These are phyloP conservation scores for Gleditsia sinensis DNA, from an alignment of 306 rosid genomes.

Conservation along the genomic window DNA sequence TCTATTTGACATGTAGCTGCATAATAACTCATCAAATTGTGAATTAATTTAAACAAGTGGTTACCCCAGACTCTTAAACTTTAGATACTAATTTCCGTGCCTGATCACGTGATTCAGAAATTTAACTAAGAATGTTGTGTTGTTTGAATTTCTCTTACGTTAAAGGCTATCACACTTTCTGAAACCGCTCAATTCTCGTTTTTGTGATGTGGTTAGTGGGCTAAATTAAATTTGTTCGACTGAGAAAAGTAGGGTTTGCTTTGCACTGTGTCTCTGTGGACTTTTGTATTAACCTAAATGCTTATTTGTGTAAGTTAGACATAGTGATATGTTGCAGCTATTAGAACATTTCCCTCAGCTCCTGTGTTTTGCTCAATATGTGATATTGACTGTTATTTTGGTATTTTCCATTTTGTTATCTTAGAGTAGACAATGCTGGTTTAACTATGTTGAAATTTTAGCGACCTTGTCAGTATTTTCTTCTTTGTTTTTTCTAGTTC, in stretches of 20 bases:
- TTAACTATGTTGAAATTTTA: not conserved
- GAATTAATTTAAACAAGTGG: not conserved
- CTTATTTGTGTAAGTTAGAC: not conserved
- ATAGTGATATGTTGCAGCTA: not conserved
- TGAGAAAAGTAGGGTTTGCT: not conserved
- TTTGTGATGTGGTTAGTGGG: not conserved
- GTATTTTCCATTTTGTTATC: not conserved
- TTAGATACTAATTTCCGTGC: not conserved
- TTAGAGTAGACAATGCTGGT: conserved; percentile 1
- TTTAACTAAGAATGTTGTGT: too few relatives aligned
- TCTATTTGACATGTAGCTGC: not conserved
- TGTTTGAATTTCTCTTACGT: not conserved
- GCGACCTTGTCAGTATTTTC: not conserved
- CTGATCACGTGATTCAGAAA: not conserved
- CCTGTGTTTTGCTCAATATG: not conserved
- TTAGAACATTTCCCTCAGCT: not conserved
- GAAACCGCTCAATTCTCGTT: not conserved
- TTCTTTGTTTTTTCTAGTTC: not conserved
- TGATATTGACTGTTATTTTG: not conserved
- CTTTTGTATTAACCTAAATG: not conserved
- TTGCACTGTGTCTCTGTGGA: not conserved
- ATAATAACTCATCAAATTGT: not conserved
- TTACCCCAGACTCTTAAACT: not conserved
- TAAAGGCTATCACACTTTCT: not conserved
- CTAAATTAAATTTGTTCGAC: not conserved